Percentiles rank a stretch among this genome's conserved stretches.
phyloP scores from a whole-genome alignment of 2,329 filamentous ascomycete genomes.

The Sarocladiaceae sp. region DNA sequence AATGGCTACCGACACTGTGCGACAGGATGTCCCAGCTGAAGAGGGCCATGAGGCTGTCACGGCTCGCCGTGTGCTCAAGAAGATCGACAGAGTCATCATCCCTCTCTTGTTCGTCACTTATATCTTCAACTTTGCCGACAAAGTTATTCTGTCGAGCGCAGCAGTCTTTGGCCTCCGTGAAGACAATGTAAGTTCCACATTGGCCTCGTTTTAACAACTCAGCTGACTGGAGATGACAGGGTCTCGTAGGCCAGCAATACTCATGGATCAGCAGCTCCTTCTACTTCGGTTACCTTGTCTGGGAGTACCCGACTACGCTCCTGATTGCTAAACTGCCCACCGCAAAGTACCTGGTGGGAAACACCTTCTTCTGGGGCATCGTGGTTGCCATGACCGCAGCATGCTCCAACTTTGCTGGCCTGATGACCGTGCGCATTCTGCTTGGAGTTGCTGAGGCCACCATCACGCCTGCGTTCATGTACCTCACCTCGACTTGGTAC shows the following conservation, averaged over 20 bases:
- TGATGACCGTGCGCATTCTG: slow-evolving; percentile 46
- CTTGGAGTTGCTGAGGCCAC: slow-evolving; percentile 50
- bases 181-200: slow-evolving; percentile 29
- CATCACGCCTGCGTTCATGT: slow-evolving; percentile 48
- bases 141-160: slow-evolving; percentile 49
- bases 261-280: slow-evolving; percentile 51
- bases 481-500: slow-evolving; percentile 50
- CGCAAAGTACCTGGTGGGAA: slow-evolving; percentile 39
- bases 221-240: slow-evolving; percentile 4
- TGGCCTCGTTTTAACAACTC: slow-evolving; percentile 11
- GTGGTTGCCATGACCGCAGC: slow-evolving; percentile 38
- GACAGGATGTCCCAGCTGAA: neutral
- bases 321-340: slow-evolving; percentile 41
- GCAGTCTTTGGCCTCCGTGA: slow-evolving; percentile 49
- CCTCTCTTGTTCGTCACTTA: slow-evolving; percentile 52
- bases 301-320: slow-evolving; percentile 42
- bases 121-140: slow-evolving; percentile 57
- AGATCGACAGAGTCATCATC: slow-evolving; percentile 50
- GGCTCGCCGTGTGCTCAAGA: slow-evolving; percentile 37
- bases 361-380: slow-evolving; percentile 44
- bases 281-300: slow-evolving; percentile 40
- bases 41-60: slow-evolving; percentile 13
- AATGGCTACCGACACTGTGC: neutral
- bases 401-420: slow-evolving; percentile 40
- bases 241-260: slow-evolving; percentile 42